Evolutionary conservation across 768 basidiomycete genomes (phyloP).

Genomic region (Russula vinacea): DNA sequence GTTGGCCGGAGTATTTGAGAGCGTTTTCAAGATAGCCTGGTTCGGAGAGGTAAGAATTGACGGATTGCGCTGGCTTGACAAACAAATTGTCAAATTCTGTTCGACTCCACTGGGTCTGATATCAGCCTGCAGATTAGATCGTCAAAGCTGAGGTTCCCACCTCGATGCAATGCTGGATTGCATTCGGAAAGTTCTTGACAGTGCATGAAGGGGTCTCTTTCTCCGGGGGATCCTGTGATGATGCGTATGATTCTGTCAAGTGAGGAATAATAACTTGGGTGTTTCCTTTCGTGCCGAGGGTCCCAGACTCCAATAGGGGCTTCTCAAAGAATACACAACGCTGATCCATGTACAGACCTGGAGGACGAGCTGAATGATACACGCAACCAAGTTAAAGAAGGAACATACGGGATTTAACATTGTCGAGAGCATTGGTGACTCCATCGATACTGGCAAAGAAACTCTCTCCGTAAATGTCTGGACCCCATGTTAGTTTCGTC

Average conservation of each 20-base stretch:
- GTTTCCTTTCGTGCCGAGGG: constrained; percentile 97
- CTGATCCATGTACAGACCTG: constrained; percentile 97
- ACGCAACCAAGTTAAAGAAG: neutral
- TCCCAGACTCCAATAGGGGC: constrained; percentile 94
- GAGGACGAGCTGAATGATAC: constrained; percentile 13
- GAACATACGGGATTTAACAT: constrained; percentile 85
- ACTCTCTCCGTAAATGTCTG: constrained; percentile 81
- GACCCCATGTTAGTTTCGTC: constrained; percentile 23
- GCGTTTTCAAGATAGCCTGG: constrained; percentile 91
- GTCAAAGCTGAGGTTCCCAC: constrained; percentile 42
- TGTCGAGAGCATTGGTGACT: constrained; percentile 97
- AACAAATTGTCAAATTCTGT: constrained; percentile 90
- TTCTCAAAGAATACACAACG: constrained; percentile 96
- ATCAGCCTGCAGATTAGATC: constrained; percentile 14
- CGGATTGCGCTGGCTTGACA: constrained; percentile 89
- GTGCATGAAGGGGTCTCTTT: constrained; percentile 97
- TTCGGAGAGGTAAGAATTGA: constrained; percentile 95
- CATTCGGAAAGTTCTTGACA: constrained; percentile 98
- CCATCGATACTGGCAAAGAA: constrained; percentile 90
- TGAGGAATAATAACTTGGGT: constrained; percentile 93
- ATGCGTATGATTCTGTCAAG: constrained; percentile 93
- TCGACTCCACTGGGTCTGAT: constrained; percentile 72
- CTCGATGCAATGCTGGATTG: constrained; percentile 97
- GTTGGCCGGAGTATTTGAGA: constrained; percentile 88
- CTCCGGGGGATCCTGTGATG: constrained; percentile 98